Evolutionary conservation across 768 basidiomycete species (phyloP).

Genomic region (Tylopilus vinaceipallidus): DNA sequence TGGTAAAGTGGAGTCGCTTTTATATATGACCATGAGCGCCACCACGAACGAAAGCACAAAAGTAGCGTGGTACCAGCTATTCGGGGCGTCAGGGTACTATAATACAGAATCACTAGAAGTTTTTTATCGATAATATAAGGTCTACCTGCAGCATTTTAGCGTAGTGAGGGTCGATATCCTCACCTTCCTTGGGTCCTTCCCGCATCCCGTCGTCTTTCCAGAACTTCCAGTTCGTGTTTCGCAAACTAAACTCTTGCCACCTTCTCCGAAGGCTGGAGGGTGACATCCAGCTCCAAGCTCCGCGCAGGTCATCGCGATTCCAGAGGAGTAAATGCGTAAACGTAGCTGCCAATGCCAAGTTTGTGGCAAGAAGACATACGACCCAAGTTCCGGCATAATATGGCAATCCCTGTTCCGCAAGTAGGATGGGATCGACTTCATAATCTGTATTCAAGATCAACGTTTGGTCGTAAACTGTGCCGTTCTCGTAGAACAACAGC

Average conservation of each 20-base stretch:
- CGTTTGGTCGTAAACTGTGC: constrained; percentile 51
- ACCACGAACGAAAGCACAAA: constrained; percentile 40
- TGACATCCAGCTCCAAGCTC: constrained; percentile 46
- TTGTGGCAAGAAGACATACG: constrained; percentile 17
- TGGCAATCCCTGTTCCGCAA: constrained; percentile 39
- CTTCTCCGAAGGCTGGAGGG: constrained; percentile 29
- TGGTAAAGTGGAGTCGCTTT: constrained; percentile 50
- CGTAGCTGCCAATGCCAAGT: constrained; percentile 42
- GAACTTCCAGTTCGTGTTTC: constrained; percentile 40
- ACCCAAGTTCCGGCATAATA: constrained; percentile 31
- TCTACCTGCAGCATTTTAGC: constrained; percentile 45
- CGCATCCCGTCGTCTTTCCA: constrained; percentile 25
- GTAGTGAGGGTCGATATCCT: constrained; percentile 53
- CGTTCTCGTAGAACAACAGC: constrained; percentile 49
- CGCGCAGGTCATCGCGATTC: constrained; percentile 49
- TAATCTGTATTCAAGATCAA: constrained; percentile 52
- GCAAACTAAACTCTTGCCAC: constrained; percentile 24
- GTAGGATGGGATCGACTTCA: constrained; percentile 47
- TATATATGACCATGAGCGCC: constrained; percentile 55
- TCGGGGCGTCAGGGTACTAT: constrained; percentile 35
- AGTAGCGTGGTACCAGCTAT: constrained; percentile 33
- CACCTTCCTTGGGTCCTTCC: constrained; percentile 33
- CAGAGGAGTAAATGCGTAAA: constrained; percentile 53
- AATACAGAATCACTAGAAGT: neutral
- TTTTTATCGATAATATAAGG: constrained; percentile 5